Evolutionary conservation across 2,329 filamentous ascomycete species (phyloP), one percentile per base, ranked within the genome.

Genomic region (Chrysoporthe cubensis): DNA sequence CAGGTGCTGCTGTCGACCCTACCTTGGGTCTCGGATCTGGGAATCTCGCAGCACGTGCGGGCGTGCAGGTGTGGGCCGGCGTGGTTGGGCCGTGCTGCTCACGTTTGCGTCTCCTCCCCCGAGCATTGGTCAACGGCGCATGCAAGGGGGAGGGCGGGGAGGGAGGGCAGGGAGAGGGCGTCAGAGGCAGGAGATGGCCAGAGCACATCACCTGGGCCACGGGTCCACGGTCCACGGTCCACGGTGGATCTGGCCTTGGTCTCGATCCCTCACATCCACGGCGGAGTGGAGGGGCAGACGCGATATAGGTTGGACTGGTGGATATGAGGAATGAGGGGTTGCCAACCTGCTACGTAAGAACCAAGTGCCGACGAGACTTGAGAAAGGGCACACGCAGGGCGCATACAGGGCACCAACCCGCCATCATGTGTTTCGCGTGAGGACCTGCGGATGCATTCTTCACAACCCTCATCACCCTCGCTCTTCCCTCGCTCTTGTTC

Each of bases 121-220:
- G 32, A 40, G 54, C 54, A 21, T 57, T 40, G 54, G 54, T 40
- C 9, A 40, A 57, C 6, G 54, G n/a, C 32, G 32, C 14, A 57
- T 57, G 54, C 54, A 40, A 57, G 54, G 32, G 14, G 52, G 26
- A 37, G 7, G 21, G 14, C 5, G 6, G 26, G 32, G 32, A 37
- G 26, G 32, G 26, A 37, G 14, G 32, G 32, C 3, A 11, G 46
- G 48, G 48, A 26, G 21, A 52, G 21, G 50, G 21, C 21, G 50
- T 34, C 7, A 54, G 50, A 54, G 54, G 54, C 34, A 57, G 54
- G 54, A n/a, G 34, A 57, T 57, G 18, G 32, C 14, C 34, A 57
- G 7, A 40, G 8, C 46, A 32, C 46, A 50, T 63, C 61, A 54
- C 50, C 34, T 37, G 60, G 42, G 26, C 26, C 26, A 26, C 26